Conservation (phyloP, 2,329 filamentous ascomycete species). For the Rachicladosporium sp. region DNA sequence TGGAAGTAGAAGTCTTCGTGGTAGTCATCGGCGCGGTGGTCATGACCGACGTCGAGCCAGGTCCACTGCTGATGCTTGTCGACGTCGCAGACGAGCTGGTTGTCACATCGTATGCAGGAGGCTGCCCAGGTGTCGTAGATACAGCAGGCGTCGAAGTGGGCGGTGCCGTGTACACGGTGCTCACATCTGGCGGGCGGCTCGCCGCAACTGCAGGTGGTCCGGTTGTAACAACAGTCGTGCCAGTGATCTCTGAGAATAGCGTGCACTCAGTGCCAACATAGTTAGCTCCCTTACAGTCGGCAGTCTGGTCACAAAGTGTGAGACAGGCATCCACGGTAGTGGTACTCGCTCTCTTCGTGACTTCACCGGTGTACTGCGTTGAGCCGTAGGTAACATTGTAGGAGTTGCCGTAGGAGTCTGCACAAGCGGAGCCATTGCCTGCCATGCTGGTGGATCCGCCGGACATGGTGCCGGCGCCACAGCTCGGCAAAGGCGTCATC, state of each 20-base stretch:
- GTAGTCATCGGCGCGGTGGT: slow-evolving; percentile 1
- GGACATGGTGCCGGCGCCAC: slow-evolving; percentile 1
- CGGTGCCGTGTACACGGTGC: slow-evolving; percentile 8
- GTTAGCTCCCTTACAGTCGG: slow-evolving; percentile 14
- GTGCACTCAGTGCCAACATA: slow-evolving; percentile 15
- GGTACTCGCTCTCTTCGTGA: slow-evolving; percentile 9
- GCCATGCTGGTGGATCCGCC: neutral
- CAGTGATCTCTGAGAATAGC: slow-evolving; percentile 13
- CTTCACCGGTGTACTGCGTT: slow-evolving; percentile 10
- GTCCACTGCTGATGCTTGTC: neutral
- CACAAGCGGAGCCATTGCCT: slow-evolving; percentile 4
- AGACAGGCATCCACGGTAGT: slow-evolving; percentile 12
- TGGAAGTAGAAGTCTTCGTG: neutral
- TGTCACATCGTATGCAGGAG: slow-evolving; percentile 2
- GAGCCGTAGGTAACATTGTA: slow-evolving; percentile 12
- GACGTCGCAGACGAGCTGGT: neutral
- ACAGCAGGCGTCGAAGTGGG: slow-evolving; percentile 1
- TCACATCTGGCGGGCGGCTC: slow-evolving; percentile 8
- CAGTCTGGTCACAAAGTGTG: slow-evolving; percentile 10
- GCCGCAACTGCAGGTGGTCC: slow-evolving; percentile 8
- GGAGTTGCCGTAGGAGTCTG: slow-evolving; percentile 12
- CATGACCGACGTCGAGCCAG: slow-evolving; percentile 1
- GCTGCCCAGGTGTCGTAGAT: slow-evolving; percentile 4
- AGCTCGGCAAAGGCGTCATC: slow-evolving; percentile 2
- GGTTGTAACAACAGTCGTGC: slow-evolving; percentile 11